Evolutionary conservation across 208 protist genomes (phyloP), one percentile per base, ranked within the genome.

Genomic region (Lotmaria passim): DNA sequence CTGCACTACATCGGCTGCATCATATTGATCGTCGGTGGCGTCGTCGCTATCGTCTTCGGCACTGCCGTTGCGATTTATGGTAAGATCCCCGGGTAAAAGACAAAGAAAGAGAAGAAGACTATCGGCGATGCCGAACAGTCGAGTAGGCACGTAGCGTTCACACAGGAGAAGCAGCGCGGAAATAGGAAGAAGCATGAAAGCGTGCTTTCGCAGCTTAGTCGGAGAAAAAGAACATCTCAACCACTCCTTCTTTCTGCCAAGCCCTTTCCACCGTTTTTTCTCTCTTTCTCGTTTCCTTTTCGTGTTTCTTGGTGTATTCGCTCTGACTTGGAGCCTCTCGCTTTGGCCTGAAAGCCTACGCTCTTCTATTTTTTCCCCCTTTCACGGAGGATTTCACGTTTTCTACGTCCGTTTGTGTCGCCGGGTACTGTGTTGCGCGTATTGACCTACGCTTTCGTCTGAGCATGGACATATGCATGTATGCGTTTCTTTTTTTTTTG

Each of bases 41-140:
- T 92, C 0, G 70, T 92, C 11, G 83, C 80, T 15, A 51, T 92
- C 21, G 79, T 87, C 30, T 91, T 92, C 64, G 89, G 89, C 70
- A 94, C 89, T 3, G 80, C 67, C 36, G 74, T 75, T 23, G 60
- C 89, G 43, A 86, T 94, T 41, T 87, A 83, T 48, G 66, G 61
- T 58, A 17, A 82, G 55, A 60, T 89, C 17, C 68, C 41, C 19
- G n/a, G 31, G 23, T 61, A 44, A 53, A 44, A 19, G 33, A 30
- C 1, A 28, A 56, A 53, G 36, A 17, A 43, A 31, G 11, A 44
- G 19, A 47, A 28, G 36, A 12, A 50, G 63, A 62, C 6, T 53
- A n/a, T 23, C 21, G 21, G 21, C 12, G 8, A 51, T 4, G 44
- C 19, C n/a, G 12, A 60, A 28, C 15, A n/a, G 17, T 24, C n/a